Evolutionary conservation across 164 flowering plant genomes (phyloP), one percentile per base, ranked within the genome.

Genomic region (Paratinospora sagittata): DNA sequence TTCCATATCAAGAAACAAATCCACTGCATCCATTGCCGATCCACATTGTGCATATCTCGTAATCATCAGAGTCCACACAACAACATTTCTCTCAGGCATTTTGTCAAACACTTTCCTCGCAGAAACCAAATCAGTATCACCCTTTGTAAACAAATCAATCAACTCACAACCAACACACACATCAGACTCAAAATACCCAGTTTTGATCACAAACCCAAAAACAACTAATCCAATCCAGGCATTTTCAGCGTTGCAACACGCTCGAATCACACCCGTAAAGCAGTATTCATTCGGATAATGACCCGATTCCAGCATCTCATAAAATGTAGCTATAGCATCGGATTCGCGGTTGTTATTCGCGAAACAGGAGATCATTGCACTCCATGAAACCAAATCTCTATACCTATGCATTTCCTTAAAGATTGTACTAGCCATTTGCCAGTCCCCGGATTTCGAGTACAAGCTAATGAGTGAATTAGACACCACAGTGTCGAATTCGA

Each of bases 11-110:
- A 81, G 17, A 81, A 86, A 88, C 83, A 91, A 80, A 23, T 72
- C 76, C 55, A 90, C 58, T 0, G 92, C 90, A 27, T 83, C 86
- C 36, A 19, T 62, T 3, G 85, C 66, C 30, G 6, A 77, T 61
- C 92, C 98, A 77, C 76, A n/a, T 65, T 93, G 95, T n/a, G 80
- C 65, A 63, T 74, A 84, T 67, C 97, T 80, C 63, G 93, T 88
- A 10, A 93, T 85, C 90, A 93, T 87, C 81, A 83, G 76, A 62
- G 96, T 90, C 95, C 97, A 93, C 3, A 80, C 49, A 68, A 91
- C 91, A 21, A 82, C 81, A 80, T 90, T 89, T 72, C 73, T 85
- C 57, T 85, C 89, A 30, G 87, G 81, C 90, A 91, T 90, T 73
- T 64, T 33, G 43, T 88, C 93, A 73, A 93, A 93, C 80, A 93